These are phyloP conservation scores for Trichosporon inkin DNA, from an alignment of 1,284 basidiomycete genomes.

Conservation along the genomic window DNA sequence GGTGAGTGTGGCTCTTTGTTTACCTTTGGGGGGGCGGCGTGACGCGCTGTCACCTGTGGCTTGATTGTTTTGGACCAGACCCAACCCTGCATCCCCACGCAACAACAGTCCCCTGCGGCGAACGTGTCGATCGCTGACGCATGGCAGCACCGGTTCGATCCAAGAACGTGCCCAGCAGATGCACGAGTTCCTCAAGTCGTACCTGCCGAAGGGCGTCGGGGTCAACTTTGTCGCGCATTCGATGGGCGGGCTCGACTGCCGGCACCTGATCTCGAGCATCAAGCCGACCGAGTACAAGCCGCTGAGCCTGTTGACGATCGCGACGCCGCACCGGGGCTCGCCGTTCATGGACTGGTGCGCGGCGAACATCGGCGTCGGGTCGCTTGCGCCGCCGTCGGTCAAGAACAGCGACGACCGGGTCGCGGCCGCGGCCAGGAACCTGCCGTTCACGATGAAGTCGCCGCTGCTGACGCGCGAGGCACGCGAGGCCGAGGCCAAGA, in stretches of 20 bases:
- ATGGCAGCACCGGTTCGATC: conserved; percentile 82
- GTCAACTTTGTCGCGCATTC: conserved; percentile 94
- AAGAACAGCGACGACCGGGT: conserved; percentile 15
- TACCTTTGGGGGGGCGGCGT: neutral
- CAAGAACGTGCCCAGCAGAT: conserved; percentile 74
- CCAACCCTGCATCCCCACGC: too few relatives aligned
- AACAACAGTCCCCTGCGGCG: too few relatives aligned
- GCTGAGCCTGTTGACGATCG: conserved; percentile 80
- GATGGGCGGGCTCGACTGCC: conserved; percentile 89
- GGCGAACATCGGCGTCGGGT: conserved; percentile 82
- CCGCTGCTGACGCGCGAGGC: conserved; percentile 50
- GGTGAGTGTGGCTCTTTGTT: conserved; percentile 56
- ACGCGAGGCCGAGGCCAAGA: conserved; percentile 16
- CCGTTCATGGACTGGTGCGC: conserved; percentile 99
- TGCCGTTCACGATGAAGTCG: conserved; percentile 54
- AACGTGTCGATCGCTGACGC: neutral
- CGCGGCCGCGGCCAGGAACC: conserved; percentile 25
- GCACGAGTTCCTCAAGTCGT: conserved; percentile 67
- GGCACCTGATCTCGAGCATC: conserved; percentile 83
- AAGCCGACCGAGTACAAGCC: conserved; percentile 79
- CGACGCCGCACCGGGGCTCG: conserved; percentile 90
- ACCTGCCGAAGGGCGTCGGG: conserved; percentile 61
- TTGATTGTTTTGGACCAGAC: neutral
- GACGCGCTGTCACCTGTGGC: neutral
- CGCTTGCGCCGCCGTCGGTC: conserved; percentile 38